A percentile compares a stretch with the other conserved stretches of the same genome.
Conservation (phyloP, 2,329 filamentous ascomycete species). For the Fusarium odoratissimum region DNA sequence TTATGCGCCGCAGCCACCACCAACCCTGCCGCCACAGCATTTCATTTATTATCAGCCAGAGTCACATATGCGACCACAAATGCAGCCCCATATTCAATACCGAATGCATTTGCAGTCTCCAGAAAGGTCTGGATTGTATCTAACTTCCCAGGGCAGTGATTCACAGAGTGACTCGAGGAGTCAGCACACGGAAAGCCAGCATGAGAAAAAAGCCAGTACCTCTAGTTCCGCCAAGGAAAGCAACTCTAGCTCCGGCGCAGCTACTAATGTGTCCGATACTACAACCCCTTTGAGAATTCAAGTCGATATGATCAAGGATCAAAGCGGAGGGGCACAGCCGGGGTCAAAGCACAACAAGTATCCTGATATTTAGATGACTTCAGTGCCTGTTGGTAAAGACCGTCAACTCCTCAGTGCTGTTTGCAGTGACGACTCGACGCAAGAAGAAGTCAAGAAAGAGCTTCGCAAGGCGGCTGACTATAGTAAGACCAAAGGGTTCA, state of each 20-base stretch:
- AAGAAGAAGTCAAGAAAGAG: conserved; percentile 14
- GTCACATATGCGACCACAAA: background rate
- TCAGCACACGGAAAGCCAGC: background rate
- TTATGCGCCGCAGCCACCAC: background rate
- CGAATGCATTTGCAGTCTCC: background rate
- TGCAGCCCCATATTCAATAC: background rate
- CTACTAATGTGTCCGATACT: background rate
- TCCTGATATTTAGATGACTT: conserved; percentile 29
- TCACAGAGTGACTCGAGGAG: background rate
- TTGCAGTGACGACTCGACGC: background rate
- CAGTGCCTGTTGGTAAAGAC: conserved; percentile 25
- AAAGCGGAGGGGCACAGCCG: background rate
- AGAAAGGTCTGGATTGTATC: background rate
- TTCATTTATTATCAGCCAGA: background rate
- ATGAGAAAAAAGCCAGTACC: background rate
- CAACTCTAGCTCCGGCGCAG: background rate
- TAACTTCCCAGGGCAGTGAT: background rate
- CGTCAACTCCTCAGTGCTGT: conserved; percentile 8
- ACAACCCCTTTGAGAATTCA: conserved; percentile 1
- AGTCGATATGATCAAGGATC: conserved; percentile 13
- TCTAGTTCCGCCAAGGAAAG: conserved; percentile 2
- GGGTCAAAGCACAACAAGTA: conserved; percentile 5
- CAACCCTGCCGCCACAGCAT: background rate
- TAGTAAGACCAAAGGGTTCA: conserved; percentile 24
- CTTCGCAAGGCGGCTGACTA: conserved; percentile 16